Evolutionary conservation across 495 filamentous ascomycete species (phyloP).

Genomic region (Evansstolkia leycettana): DNA sequence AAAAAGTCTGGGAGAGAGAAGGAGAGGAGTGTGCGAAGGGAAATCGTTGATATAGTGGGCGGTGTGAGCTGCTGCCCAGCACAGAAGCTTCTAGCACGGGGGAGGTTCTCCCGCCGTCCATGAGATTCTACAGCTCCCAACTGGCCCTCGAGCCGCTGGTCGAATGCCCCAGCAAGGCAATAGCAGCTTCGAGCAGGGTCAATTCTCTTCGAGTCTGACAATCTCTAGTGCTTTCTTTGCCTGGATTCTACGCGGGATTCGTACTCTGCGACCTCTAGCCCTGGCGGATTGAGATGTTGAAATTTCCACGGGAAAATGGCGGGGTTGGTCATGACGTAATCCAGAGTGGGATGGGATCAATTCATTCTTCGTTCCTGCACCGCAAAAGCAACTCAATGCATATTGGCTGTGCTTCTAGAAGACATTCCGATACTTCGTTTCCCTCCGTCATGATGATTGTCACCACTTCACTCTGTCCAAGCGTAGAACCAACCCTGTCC

Average conservation of each 20-base stretch:
- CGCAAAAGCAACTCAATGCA: too few species aligned
- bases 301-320: background rate
- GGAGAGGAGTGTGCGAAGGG: slow-evolving; percentile 12
- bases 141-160: slow-evolving; percentile 1
- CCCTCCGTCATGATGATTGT: too few species aligned
- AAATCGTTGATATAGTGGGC: slow-evolving; percentile 31
- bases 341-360: background rate
- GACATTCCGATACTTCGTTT: too few species aligned
- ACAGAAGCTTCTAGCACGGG: slow-evolving; percentile 33
- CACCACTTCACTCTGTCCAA: too few species aligned
- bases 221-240: background rate
- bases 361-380: too few species aligned
- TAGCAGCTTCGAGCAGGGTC: background rate
- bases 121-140: slow-evolving; percentile 23
- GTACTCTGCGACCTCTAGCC: background rate
- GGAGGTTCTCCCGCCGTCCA: slow-evolving; percentile 29
- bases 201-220: background rate
- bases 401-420: too few species aligned
- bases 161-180: slow-evolving; percentile 17
- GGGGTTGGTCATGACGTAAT: background rate
- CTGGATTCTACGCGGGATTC: background rate
- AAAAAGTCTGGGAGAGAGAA: slow-evolving; percentile 5
- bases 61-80: slow-evolving; percentile 27
- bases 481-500: too few species aligned
- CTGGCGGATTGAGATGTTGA: background rate